Evolutionary conservation across 2,329 filamentous ascomycete genomes (phyloP).

Genomic region (Fusarium devonianum): DNA sequence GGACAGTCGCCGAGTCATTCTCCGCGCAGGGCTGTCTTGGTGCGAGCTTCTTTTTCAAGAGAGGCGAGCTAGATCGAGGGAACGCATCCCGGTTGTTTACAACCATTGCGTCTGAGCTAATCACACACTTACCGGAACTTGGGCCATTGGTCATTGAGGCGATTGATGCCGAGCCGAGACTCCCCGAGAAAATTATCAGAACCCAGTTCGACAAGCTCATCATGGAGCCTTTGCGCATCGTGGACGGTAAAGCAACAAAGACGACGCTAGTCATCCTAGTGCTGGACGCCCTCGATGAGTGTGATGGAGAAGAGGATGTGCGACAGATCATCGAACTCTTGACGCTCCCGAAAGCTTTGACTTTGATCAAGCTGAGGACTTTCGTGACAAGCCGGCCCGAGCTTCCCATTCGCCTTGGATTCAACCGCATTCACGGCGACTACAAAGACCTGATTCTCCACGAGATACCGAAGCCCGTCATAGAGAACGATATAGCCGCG

Average conservation of each 20-base stretch:
- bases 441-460: conserved; percentile 46
- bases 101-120: conserved; percentile 50
- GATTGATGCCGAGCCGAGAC: background rate
- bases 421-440: conserved; percentile 38
- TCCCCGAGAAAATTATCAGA: background rate
- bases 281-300: conserved; percentile 46
- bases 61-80: conserved; percentile 46
- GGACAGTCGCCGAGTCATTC: conserved; percentile 47
- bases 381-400: conserved; percentile 55
- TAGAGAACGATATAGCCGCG: conserved; percentile 48
- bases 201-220: conserved; percentile 27
- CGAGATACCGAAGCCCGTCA: conserved; percentile 39
- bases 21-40: conserved; percentile 17
- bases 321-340: background rate
- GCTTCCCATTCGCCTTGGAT: conserved; percentile 47
- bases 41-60: conserved; percentile 55
- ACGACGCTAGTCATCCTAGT: conserved; percentile 18
- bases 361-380: conserved; percentile 35
- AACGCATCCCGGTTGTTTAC: conserved; percentile 47
- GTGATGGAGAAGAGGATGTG: conserved; percentile 4
- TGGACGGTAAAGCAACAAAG: fast-evolving
- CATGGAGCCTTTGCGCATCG: background rate
- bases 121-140: background rate
- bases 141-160: conserved; percentile 35
- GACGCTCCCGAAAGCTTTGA: background rate